A percentile compares a stretch with the other conserved stretches of the same genome.
These are phyloP conservation scores for Cystoderma amianthinum DNA, from an alignment of 768 basidiomycete genomes.

Conservation along the genomic window DNA sequence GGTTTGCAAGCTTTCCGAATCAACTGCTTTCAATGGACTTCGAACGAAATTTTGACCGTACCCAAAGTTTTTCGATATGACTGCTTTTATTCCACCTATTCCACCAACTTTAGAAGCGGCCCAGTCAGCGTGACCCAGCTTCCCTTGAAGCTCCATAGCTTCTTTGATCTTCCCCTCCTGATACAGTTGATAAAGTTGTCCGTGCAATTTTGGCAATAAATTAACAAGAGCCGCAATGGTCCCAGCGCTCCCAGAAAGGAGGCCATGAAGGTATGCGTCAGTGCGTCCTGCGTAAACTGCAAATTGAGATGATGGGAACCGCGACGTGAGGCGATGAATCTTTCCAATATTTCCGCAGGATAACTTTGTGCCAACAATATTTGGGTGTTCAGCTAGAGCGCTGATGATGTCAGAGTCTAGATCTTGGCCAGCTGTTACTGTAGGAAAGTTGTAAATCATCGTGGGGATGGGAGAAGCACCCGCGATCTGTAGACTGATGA, in stretches of 20 bases:
- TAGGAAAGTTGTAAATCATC: slow-evolving; percentile 85
- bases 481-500: slow-evolving; percentile 43
- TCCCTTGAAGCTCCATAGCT: slow-evolving; percentile 53
- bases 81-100: slow-evolving; percentile 59
- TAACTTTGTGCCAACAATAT: slow-evolving; percentile 81
- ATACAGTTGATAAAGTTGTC: slow-evolving; percentile 38
- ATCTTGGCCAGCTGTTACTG: slow-evolving; percentile 75
- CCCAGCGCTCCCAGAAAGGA: slow-evolving; percentile 58
- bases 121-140: slow-evolving; percentile 64
- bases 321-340: slow-evolving; percentile 64
- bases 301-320: slow-evolving; percentile 46
- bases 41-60: slow-evolving; percentile 49
- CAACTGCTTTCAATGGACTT: slow-evolving; percentile 38
- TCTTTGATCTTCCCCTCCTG: slow-evolving; percentile 47
- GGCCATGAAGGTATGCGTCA: slow-evolving; percentile 59
- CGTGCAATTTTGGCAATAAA: slow-evolving; percentile 53
- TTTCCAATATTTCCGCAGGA: slow-evolving; percentile 86
- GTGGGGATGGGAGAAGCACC: slow-evolving; percentile 61
- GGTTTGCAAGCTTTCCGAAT: slow-evolving; percentile 24
- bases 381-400: slow-evolving; percentile 66
- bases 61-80: slow-evolving; percentile 56
- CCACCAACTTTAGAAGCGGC: slow-evolving; percentile 57
- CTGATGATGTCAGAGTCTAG: slow-evolving; percentile 76
- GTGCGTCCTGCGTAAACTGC: slow-evolving; percentile 72
- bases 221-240: slow-evolving; percentile 61